These are phyloP conservation scores for Paspalum vaginatum DNA, from an alignment of 176 grass and related monocot species.

Conservation along the genomic window DNA sequence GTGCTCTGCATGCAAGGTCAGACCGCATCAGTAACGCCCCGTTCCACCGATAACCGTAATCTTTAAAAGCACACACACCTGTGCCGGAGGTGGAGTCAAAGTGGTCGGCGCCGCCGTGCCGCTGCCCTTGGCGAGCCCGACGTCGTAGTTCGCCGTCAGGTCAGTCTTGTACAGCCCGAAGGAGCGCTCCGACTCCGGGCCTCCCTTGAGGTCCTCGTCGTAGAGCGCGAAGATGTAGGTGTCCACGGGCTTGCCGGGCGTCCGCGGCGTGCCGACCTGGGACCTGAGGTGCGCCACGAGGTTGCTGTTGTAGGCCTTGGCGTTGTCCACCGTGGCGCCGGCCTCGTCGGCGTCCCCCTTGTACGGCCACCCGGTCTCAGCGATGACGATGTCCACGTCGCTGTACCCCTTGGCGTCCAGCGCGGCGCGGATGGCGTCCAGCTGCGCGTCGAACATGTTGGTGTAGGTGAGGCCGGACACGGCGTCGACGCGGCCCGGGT, in stretches of 20 bases:
- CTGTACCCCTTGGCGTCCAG: slow-evolving; percentile 70
- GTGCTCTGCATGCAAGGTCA: slow-evolving; percentile 34
- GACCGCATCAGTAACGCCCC: neutral
- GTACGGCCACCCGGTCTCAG: slow-evolving; percentile 99
- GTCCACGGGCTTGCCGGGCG: slow-evolving; percentile 81
- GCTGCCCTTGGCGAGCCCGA: slow-evolving; percentile 53
- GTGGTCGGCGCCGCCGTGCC: slow-evolving; percentile 33
- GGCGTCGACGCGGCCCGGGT: slow-evolving; percentile 76
- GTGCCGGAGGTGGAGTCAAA: slow-evolving; percentile 38
- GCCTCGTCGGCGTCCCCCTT: slow-evolving; percentile 67
- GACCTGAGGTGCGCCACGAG: slow-evolving; percentile 82
- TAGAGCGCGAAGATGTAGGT: slow-evolving; percentile 98
- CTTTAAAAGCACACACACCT: too few relatives aligned
- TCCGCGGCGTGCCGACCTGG: slow-evolving; percentile 72
- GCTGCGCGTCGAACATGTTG: slow-evolving; percentile 99
- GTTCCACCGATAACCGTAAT: neutral
- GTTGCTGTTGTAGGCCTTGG: slow-evolving; percentile 80
- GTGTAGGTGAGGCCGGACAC: slow-evolving; percentile 75
- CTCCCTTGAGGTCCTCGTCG: slow-evolving; percentile 97
- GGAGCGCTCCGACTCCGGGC: slow-evolving; percentile 75
- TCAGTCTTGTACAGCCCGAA: slow-evolving; percentile 83
- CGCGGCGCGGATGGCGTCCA: slow-evolving; percentile 80
- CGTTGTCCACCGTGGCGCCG: slow-evolving; percentile 81
- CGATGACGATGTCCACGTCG: slow-evolving; percentile 81
- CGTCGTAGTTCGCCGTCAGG: slow-evolving; percentile 78